A percentile compares a stretch with the other conserved stretches of the same genome.
These are phyloP conservation scores for Mycogone perniciosa DNA, from an alignment of 2,329 filamentous ascomycete species.

Conservation along the genomic window DNA sequence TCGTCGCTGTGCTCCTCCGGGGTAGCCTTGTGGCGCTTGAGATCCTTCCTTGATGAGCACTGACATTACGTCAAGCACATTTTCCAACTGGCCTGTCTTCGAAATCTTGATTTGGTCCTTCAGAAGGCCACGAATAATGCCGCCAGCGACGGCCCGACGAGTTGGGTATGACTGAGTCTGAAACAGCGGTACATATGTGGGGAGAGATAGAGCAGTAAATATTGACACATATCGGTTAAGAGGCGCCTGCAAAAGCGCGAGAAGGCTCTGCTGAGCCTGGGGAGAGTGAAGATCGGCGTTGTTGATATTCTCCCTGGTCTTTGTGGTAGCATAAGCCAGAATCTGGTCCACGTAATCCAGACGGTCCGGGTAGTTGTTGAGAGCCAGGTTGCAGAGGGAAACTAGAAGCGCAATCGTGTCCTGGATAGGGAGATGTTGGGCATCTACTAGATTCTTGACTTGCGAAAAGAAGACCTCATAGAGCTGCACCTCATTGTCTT, in stretches of 20 bases:
- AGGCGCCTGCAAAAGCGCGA: conserved; percentile 84
- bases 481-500: conserved; percentile 63
- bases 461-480: conserved; percentile 98
- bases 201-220: conserved; percentile 91
- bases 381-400: conserved; percentile 85
- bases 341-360: conserved; percentile 96
- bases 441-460: conserved; percentile 87
- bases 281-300: conserved; percentile 91
- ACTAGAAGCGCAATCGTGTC: conserved; percentile 91
- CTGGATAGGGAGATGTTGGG: conserved; percentile 83
- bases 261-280: conserved; percentile 78
- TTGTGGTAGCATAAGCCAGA: conserved; percentile 77
- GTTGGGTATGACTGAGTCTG: conserved; percentile 92
- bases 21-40: conserved; percentile 76
- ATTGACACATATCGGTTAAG: conserved; percentile 86
- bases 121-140: conserved; percentile 77
- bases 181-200: conserved; percentile 83
- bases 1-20: conserved; percentile 71
- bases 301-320: conserved; percentile 83
- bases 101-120: conserved; percentile 74
- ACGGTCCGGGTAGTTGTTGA: conserved; percentile 91
- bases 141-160: conserved; percentile 80
- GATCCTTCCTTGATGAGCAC: conserved; percentile 92
- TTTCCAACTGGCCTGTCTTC: conserved; percentile 73
- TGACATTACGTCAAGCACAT: conserved; percentile 79